A percentile compares a stretch with the other conserved stretches of the same genome.
Evolutionary conservation across 129 eudicot species (phyloP).

Genomic region (Artemisia argyi): DNA sequence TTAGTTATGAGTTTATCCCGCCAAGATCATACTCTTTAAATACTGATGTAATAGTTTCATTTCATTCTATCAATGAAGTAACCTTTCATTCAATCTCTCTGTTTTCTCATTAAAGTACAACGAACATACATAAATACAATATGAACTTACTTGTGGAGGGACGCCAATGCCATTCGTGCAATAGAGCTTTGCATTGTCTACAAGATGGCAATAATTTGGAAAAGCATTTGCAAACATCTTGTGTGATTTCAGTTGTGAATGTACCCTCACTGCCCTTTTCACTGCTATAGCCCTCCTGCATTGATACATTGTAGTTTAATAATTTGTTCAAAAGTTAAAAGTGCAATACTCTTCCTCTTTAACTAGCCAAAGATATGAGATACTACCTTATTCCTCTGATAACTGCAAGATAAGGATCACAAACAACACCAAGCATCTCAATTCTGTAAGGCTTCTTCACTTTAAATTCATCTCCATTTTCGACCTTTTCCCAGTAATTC

Average conservation of each 20-base stretch:
- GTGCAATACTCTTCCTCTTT: too few species aligned
- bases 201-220: constrained; percentile 61
- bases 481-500: constrained; percentile 72
- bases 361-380: too few species aligned
- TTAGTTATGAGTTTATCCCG: too few species aligned
- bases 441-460: constrained; percentile 70
- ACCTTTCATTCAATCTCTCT: too few species aligned
- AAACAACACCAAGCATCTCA: constrained; percentile 92
- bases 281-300: constrained; percentile 83
- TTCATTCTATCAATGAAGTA: too few species aligned
- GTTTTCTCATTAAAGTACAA: too few species aligned
- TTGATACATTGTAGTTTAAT: not conserved
- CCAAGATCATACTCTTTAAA: too few species aligned
- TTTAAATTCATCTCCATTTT: constrained; percentile 28
- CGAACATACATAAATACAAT: not conserved
- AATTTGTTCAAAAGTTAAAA: too few species aligned
- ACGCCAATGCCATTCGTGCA: constrained; percentile 68
- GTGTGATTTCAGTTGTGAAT: constrained; percentile 89
- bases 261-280: constrained; percentile 89
- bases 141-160: constrained; percentile 61
- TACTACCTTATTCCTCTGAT: constrained; percentile 74
- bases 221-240: constrained; percentile 89
- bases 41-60: too few species aligned
- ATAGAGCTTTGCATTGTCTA: constrained; percentile 77
- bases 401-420: constrained; percentile 91